A percentile compares a stretch with the other conserved stretches of the same genome.
These are phyloP conservation scores for Apiosordaria backusii DNA, from an alignment of 495 filamentous ascomycete species.

Conservation along the genomic window DNA sequence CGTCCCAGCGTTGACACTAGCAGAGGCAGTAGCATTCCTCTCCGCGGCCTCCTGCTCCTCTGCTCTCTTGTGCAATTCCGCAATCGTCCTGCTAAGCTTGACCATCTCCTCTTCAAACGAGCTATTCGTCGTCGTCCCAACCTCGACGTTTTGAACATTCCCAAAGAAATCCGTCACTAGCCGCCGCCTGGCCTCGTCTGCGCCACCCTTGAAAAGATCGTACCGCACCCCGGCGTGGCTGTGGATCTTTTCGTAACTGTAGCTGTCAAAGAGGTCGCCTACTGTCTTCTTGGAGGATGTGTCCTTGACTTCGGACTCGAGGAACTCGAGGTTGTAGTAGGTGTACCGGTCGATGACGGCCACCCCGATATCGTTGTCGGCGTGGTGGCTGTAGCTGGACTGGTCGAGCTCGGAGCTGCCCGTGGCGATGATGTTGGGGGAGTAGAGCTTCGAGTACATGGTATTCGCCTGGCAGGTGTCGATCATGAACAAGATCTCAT, in stretches of 20 bases:
- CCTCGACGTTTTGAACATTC: slow-evolving; percentile 94
- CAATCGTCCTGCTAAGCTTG: slow-evolving; percentile 58
- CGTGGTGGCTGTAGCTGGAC: slow-evolving; percentile 93
- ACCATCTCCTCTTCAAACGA: slow-evolving; percentile 69
- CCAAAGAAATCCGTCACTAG: slow-evolving; percentile 95
- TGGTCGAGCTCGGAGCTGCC: slow-evolving; percentile 91
- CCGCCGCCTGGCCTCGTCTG: slow-evolving; percentile 65
- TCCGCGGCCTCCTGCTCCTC: slow-evolving; percentile 39
- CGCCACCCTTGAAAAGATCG: slow-evolving; percentile 83
- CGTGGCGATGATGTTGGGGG: slow-evolving; percentile 93
- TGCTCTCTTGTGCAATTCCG: slow-evolving; percentile 53
- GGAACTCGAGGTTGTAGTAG: slow-evolving; percentile 96
- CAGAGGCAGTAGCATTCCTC: slow-evolving; percentile 28
- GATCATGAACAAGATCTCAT: slow-evolving; percentile 99
- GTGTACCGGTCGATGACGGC: slow-evolving; percentile 98
- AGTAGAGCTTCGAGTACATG: slow-evolving; percentile 97
- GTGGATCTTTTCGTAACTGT: slow-evolving; percentile 92
- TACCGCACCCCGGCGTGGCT: slow-evolving; percentile 87
- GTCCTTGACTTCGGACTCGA: slow-evolving; percentile 84
- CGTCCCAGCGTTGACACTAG: slow-evolving; percentile 33
- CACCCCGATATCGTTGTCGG: slow-evolving; percentile 93
- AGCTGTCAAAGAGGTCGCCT: slow-evolving; percentile 92
- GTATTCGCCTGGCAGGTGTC: slow-evolving; percentile 99
- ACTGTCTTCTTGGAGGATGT: slow-evolving; percentile 78
- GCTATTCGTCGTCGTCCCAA: slow-evolving; percentile 58